Evolutionary conservation across 2,329 filamentous ascomycete species (phyloP), one percentile per base, ranked within the genome.

Genomic region (Paraconiothyrium brasiliense): DNA sequence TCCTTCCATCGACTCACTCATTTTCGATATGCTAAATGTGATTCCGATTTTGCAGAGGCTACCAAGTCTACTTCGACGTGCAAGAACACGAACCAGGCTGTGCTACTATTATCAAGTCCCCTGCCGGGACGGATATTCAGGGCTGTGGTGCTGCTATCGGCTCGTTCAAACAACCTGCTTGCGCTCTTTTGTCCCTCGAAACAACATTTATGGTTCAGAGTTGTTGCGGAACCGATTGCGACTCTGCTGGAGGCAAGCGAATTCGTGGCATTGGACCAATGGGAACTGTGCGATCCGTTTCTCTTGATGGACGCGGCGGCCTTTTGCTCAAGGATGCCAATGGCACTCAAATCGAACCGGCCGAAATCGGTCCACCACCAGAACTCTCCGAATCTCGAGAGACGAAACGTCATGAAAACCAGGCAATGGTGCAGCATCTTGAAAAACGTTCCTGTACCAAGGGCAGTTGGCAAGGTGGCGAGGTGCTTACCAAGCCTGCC

Each of bases 41-140:
- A 4, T 49, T 16, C 4, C 27, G 24, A 9, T 32, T 34, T 14
- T 22, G 14, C 30, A 51, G 48, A 51, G 48, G 48, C 30, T 51
- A 35, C 9, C 7, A 6, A 2, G 48, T 51, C 20, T 51, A 35
- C 30, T 51, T 51, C 16, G 48, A 51, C 32, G 48, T 51, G 3
- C 48, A 51, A n/a, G 4, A 11, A 37, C 48, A 51, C 11, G 48
- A 51, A 20, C 4, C 48, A 5, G 48, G 48, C 4, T 51, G 48
- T 20, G 48, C 48, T 10, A 51, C 48, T 27, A 51, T 51, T 14
- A 51, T 51, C 48, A 51, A 51, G 16, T n/a, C 48, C 16, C 48
- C 48, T 4, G 48, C 48, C 30, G 16, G 13, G 13, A 51, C 48
- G 4, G 48, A 51, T 14, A 5, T 51, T 22, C 9, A 13, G 6